Evolutionary conservation across 169 alveolate species (phyloP), one percentile per base, ranked within the genome.

Genomic region (Babesia sp.): DNA sequence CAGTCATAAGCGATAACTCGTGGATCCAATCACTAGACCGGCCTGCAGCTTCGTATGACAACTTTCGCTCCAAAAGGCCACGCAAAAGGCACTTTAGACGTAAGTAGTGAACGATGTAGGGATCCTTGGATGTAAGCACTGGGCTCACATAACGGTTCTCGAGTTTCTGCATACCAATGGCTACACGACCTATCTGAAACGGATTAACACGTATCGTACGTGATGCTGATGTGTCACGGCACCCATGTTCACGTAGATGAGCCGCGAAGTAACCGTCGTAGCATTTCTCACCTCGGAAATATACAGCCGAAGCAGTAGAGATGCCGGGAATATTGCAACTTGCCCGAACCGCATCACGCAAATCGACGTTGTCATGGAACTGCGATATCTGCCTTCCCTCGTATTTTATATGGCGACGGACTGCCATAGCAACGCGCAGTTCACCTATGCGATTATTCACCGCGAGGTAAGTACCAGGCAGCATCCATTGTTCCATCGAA

Each of bases 301-400:
- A 60, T 34, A 78, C 86, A 50, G 57, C 57, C n/a, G 70, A 59
- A 12, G 70, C 76, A 36, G 83, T 63, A 1, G 92, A 87, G 34
- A 71, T 45, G 68, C 76, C 69, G 34, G 92, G 92, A 33, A 87
- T 83, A 26, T 87, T 79, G 66, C 87, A 83, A n/a, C 91, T 83
- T 28, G 89, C 92, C 5, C 87, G 66, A 9, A 87, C 42, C 26
- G 87, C 87, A 46, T 61, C 83, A 8, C 67, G 68, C 66, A 87
- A 42, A 55, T 87, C 92, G 0, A 36, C 28, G 55, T 76, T 73
- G 54, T 83, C 79, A 29, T 42, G 46, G 69, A 87, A 87, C 8
- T 77, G 63, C 26, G 83, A 72, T 4, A 72, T 55, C 42, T 42
- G 48, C 48, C 53, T 26, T n/a, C 74, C 77, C 50, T 71, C 59